Conservation (phyloP, 1,284 basidiomycete species). For the Microbotryomycetes sp. region DNA sequence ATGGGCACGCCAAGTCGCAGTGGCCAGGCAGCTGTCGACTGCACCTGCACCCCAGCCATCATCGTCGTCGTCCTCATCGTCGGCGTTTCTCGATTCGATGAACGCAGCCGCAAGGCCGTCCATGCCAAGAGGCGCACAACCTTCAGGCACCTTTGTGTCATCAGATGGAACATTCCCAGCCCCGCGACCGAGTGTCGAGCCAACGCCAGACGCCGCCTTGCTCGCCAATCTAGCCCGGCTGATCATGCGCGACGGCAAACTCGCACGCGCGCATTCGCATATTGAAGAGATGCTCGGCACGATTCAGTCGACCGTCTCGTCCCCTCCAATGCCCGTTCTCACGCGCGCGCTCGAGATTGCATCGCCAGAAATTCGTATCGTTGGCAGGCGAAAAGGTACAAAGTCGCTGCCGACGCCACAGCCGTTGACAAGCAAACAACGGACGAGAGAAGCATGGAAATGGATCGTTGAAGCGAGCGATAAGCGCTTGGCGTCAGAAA, state of each 20-base stretch:
- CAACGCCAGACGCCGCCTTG: slow-evolving; percentile 36
- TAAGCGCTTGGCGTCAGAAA: slow-evolving; percentile 37
- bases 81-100: background rate
- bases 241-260: slow-evolving; percentile 44
- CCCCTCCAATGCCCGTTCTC: slow-evolving; percentile 41
- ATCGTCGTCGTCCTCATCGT: slow-evolving; percentile 4
- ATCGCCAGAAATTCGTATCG: slow-evolving; percentile 40
- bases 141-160: background rate
- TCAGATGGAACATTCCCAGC: background rate
- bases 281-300: slow-evolving; percentile 36
- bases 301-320: slow-evolving; percentile 36
- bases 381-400: slow-evolving; percentile 39
- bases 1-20: background rate
- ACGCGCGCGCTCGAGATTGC: slow-evolving; percentile 38
- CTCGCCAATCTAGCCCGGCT: slow-evolving; percentile 39
- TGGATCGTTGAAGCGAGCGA: slow-evolving; percentile 44
- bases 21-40: background rate
- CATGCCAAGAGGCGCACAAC: background rate
- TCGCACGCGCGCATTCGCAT: slow-evolving; percentile 38
- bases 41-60: background rate
- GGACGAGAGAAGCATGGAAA: slow-evolving; percentile 39
- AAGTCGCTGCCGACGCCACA: slow-evolving; percentile 42
- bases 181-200: slow-evolving; percentile 1
- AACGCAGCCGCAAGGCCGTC: no score
- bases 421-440: slow-evolving; percentile 38